These are phyloP conservation scores for Oryza glumipatula DNA, from an alignment of 176 grass and related monocot species.

Conservation along the genomic window DNA sequence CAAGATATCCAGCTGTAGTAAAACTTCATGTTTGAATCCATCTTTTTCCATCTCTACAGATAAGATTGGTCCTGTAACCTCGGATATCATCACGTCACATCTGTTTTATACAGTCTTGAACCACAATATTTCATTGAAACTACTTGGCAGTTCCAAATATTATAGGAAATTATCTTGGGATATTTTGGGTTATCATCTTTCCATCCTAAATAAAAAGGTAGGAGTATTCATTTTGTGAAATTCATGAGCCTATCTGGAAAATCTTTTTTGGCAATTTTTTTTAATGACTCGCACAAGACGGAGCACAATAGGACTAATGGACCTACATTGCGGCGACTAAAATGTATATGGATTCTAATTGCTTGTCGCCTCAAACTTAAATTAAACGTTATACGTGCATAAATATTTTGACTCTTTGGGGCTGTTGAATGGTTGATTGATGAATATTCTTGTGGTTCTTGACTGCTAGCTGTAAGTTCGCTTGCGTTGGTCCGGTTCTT, in stretches of 20 bases:
- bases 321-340: background rate
- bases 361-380: background rate
- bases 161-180: background rate
- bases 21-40: background rate
- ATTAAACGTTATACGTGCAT: background rate
- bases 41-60: background rate
- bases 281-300: too few species aligned
- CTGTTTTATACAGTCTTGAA: background rate
- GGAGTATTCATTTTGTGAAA: background rate
- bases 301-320: too few species aligned
- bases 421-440: background rate
- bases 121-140: background rate
- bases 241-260: background rate
- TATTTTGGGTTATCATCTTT: background rate
- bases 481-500: too few species aligned
- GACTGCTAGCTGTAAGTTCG: too few species aligned
- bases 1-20: background rate
- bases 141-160: conserved; percentile 25
- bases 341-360: background rate
- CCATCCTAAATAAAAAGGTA: too few species aligned
- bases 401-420: background rate
- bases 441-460: background rate
- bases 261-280: background rate
- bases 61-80: background rate
- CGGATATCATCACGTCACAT: background rate